Evolutionary conservation across 768 basidiomycete genomes (phyloP), one percentile per base, ranked within the genome.

Genomic region (Kwoniella sp.): DNA sequence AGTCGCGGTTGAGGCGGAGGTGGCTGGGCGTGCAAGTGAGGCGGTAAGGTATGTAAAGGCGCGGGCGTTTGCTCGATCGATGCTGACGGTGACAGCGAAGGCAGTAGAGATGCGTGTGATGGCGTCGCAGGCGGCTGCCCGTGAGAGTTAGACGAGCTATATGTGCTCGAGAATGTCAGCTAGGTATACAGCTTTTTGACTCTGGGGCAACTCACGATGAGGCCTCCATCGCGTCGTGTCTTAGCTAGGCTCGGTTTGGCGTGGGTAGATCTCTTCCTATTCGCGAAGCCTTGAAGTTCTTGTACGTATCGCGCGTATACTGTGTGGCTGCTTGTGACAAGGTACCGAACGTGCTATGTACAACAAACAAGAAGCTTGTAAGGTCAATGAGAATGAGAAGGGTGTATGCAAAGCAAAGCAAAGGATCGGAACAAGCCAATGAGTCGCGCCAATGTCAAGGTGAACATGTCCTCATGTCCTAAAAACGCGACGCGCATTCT

Each of bases 21-120:
- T 9, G 60, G 60, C 33, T 58, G 55, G 37, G 60, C 44, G 25
- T 68, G 66, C 24, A 67, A 51, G 29, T 67, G 63, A 15, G 65
- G 24, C 12, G 66, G 69, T 25, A 70, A 50, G 29, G 66, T 65
- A 26, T 70, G 69, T 30, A 68, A 60, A 1, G 66, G 66, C 46
- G 59, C 66, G 17, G 66, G 69, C 3, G 65, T 70, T 36, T 57
- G 60, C 37, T 70, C 66, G 48, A 57, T 44, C 10, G 59, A 24
- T 19, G 33, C 49, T 17, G 63, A 62, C 8, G 69, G 69, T n/a
- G 69, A 70, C 7, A 70, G 37, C 27, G 69, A 60, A 9, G 69
- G 69, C 24, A 70, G 60, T 2, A 70, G 57, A 29, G 63, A 61
- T 40, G 65, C 22, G 30, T 70, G 69, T 12, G 69, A 70, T 7